A percentile compares a stretch with the other conserved stretches of the same genome.
Evolutionary conservation across 345 rosid genomes (phyloP).

Genomic region (Aethionema arabicum): DNA sequence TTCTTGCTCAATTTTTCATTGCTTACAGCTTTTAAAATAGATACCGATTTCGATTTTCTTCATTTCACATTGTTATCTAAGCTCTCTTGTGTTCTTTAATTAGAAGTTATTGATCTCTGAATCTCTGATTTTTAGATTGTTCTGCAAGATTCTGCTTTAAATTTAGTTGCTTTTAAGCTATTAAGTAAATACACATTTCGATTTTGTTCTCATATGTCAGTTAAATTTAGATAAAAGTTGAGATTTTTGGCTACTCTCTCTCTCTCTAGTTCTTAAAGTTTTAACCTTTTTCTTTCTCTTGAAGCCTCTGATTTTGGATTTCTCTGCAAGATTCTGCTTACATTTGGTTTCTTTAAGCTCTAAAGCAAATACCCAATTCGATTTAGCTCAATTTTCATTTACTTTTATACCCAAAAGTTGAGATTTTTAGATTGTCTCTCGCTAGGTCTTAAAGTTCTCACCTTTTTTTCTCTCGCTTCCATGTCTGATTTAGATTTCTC

Average conservation of each 20-base stretch:
- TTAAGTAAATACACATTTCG: background rate
- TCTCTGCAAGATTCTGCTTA: constrained; percentile 18
- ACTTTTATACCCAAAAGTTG: background rate
- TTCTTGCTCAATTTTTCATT: too few relatives aligned
- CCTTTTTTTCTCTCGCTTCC: too few relatives aligned
- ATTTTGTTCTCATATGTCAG: background rate
- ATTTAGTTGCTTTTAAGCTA: background rate
- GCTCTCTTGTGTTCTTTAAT: too few relatives aligned
- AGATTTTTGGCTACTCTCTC: background rate
- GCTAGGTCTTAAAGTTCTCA: background rate
- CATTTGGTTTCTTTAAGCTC: constrained; percentile 22
- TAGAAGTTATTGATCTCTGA: too few relatives aligned
- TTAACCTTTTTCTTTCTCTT: too few relatives aligned
- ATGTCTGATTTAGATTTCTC: too few relatives aligned
- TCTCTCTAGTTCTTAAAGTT: too few relatives aligned
- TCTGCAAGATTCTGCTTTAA: background rate
- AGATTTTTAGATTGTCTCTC: background rate
- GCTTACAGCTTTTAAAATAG: too few relatives aligned
- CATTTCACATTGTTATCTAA: too few relatives aligned
- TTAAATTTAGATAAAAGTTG: background rate
- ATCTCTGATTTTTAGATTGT: too few relatives aligned
- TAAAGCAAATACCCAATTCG: constrained; percentile 24
- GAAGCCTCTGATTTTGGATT: background rate
- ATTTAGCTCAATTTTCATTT: background rate
- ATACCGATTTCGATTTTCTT: too few relatives aligned